Conservation (phyloP, 768 basidiomycete genomes). For the Leccinum truebloodii region DNA sequence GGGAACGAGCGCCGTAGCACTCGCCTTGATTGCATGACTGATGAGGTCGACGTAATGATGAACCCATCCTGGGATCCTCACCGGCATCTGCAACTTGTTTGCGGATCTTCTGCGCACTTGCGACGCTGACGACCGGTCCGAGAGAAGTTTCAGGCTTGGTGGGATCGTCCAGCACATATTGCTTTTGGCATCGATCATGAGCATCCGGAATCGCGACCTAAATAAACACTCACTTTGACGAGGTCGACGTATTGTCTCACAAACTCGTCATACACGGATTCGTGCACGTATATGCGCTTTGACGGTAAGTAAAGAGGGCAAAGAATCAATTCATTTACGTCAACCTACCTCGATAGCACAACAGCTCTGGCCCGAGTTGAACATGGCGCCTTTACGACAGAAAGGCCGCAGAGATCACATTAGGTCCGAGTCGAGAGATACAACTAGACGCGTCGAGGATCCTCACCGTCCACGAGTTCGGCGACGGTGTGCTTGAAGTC, state of each 20-base stretch:
- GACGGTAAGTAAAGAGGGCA: background rate
- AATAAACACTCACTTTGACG: conserved; percentile 54
- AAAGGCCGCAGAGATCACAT: too few species aligned
- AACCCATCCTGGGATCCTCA: conserved; percentile 32
- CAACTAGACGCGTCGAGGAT: background rate
- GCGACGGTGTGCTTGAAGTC: conserved; percentile 79
- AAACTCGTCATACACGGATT: conserved; percentile 77
- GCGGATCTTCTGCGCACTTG: conserved; percentile 80
- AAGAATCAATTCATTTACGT: background rate
- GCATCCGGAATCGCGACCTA: background rate
- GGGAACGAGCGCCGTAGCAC: conserved; percentile 76
- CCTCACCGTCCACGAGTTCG: conserved; percentile 86
- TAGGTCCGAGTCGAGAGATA: too few species aligned
- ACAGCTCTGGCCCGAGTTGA: conserved; percentile 98
- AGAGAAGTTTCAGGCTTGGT: conserved; percentile 71
- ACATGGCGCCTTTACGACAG: conserved; percentile 69
- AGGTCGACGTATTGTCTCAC: conserved; percentile 70
- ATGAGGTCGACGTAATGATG: background rate
- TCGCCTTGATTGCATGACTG: conserved; percentile 58
- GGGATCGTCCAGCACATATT: conserved; percentile 87
- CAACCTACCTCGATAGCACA: conserved; percentile 80
- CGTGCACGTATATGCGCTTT: conserved; percentile 93
- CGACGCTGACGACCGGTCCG: conserved; percentile 90
- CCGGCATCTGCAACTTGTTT: conserved; percentile 87
- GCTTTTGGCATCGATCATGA: conserved; percentile 38